Base-by-base conservation (phyloP, 73 alveolate genomes). In the Paramecium biaurelia region DNA sequence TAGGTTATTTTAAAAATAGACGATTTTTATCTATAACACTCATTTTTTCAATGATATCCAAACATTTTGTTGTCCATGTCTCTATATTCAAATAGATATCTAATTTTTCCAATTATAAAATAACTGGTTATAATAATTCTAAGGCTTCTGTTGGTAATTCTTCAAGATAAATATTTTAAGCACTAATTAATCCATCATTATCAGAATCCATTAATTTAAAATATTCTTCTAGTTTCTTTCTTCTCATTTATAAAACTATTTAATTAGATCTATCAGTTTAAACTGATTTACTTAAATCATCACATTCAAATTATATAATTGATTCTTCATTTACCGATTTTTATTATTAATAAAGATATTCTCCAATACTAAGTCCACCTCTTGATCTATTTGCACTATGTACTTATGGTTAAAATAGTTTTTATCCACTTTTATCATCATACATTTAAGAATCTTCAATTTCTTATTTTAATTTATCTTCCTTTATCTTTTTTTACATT, bases 351-450 rank as follows among this genome's bases (percentile, higher is more conserved):
- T 74, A 74, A 9, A 74, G 26, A 24, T 74, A 74, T 38, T 74
- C 87, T 28, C 87, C 87, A 37, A 74, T 74, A 18, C 67, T 37
- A 3, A 74, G 45, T 28, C 87, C 87, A 0, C 59, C 59, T 74
- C 87, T 74, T 1, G 87, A 74, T 34, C 87, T 28, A 32, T 74
- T 28, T 12, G 67, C 57, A 28, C 37, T 41, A n/a, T 41, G n/a
- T 4, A 74, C 59, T 21, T 14, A 74, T 6, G 87, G 87, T 41
- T 74, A 20, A 74, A 34, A 74, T 14, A 74, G 59, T 41, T 74
- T 41, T 74, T 74, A 74, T 28, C 87, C 87, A 34, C 87, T 74
- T 41, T 74, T 74, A 10, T 74, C 57, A 41, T 74, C 87, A 74
- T 74, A 74, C 45, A 34, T 21, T n/a, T 35, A 32, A 2, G 67